Base-by-base conservation (phyloP, 2,329 filamentous ascomycete genomes). In the Fusarium miscanthi region DNA sequence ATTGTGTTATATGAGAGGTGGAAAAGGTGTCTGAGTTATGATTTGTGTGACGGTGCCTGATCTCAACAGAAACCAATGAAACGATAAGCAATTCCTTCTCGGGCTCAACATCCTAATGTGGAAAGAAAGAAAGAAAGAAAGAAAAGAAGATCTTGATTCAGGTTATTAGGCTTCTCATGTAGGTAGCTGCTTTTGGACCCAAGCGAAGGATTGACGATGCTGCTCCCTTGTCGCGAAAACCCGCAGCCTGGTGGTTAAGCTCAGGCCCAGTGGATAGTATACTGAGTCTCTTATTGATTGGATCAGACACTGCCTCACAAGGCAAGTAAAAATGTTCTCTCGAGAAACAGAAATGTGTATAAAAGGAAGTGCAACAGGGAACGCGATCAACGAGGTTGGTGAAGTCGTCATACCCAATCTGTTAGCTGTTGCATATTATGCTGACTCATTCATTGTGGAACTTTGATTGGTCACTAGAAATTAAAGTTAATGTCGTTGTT, bases 401-500 rank as follows among this genome's bases (percentile, higher is more conserved):
- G 23, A 51, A 42, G 46, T 69, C 48, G 46, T 54, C 48, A 69
- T 70, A 27, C 45, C 38, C 25, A 67, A 52, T 42, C 46, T 37
- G 17, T 27, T 51, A 23, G 37, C 17, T 63, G 42, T 49, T 42
- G 30, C 13, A 53, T 48, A 37, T 38, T n/a, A 27, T 63, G 66
- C 64, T 71, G 61, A 71, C 52, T 71, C 68, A 71, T 66, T 52
- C n/a, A 30, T 8, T 35, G 23, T 37, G 25, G 30, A 14, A 14
- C 30, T 40, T 10, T 43, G 46, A 63, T 71, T 63, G 53, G 62
- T 11, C 53, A 25, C 35, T 30, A 40, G 37, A 45, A 31, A 23
- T n/a, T 10, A 37, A 46, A 23, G 38, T 30, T 30, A 51, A 66
- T 60, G 40, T 69, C 41, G 33, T 45, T 52, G 23, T 33, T 38